These are phyloP conservation scores for Xylariaceae sp. DNA, from an alignment of 2,329 filamentous ascomycete species.

Conservation along the genomic window DNA sequence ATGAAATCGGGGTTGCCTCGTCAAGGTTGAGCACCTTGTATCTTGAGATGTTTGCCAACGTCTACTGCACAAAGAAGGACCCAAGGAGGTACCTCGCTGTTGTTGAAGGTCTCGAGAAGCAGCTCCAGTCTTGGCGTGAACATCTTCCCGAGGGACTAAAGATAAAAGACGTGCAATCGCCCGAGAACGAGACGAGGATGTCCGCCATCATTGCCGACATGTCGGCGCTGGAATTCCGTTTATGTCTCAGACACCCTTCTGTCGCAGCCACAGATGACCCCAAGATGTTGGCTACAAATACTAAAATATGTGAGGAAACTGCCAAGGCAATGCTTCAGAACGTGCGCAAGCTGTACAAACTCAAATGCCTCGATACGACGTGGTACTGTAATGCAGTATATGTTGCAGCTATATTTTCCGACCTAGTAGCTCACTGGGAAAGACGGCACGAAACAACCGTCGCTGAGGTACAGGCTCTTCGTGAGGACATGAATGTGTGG, in stretches of 20 bases:
- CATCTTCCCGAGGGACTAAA: slow-evolving; percentile 67
- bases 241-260: slow-evolving; percentile 67
- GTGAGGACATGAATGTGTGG: slow-evolving; percentile 73
- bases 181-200: slow-evolving; percentile 51
- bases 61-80: slow-evolving; percentile 74
- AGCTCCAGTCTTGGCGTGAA: slow-evolving; percentile 67
- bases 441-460: slow-evolving; percentile 64
- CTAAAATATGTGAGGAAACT: slow-evolving; percentile 69
- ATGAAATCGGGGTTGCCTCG: slow-evolving; percentile 68
- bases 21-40: slow-evolving; percentile 70
- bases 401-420: slow-evolving; percentile 74
- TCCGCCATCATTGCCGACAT: slow-evolving; percentile 61
- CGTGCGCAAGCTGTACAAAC: slow-evolving; percentile 63
- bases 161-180: slow-evolving; percentile 49
- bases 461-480: slow-evolving; percentile 64
- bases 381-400: slow-evolving; percentile 79
- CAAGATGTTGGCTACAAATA: slow-evolving; percentile 64
- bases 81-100: slow-evolving; percentile 67
- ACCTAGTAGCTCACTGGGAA: slow-evolving; percentile 72
- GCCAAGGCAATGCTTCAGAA: slow-evolving; percentile 68
- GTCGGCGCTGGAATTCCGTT: slow-evolving; percentile 61
- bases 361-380: slow-evolving; percentile 76
- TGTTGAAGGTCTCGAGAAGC: slow-evolving; percentile 69
- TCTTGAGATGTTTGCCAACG: slow-evolving; percentile 75
- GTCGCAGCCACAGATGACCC: slow-evolving; percentile 61